Conservation (phyloP, 2,329 filamentous ascomycete genomes). For the Fusarium avenaceum region DNA sequence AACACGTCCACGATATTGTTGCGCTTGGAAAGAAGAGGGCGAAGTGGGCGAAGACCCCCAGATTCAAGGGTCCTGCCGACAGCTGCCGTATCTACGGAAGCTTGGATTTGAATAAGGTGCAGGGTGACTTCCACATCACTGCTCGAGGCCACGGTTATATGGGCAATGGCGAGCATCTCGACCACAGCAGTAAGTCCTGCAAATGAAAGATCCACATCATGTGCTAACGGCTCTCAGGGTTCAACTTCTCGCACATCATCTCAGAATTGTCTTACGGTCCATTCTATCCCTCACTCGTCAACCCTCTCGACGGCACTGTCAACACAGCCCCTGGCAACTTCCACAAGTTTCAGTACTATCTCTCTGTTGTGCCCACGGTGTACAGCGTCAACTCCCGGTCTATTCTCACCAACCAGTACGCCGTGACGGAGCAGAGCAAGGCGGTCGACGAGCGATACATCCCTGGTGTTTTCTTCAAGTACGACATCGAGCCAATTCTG, state of each 20-base stretch:
- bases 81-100: constrained; percentile 92
- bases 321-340: constrained; percentile 82
- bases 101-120: constrained; percentile 94
- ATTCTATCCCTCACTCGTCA: constrained; percentile 94
- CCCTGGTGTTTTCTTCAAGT: constrained; percentile 97
- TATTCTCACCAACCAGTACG: constrained; percentile 97
- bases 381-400: constrained; percentile 79
- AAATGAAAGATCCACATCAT: not conserved
- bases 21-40: constrained; percentile 73
- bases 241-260: constrained; percentile 98
- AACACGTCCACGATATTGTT: constrained; percentile 93
- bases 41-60: constrained; percentile 82
- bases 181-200: constrained; percentile 77
- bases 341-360: constrained; percentile 98
- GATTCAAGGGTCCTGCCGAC: constrained; percentile 71
- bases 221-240: constrained; percentile 66
- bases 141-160: constrained; percentile 95
- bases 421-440: constrained; percentile 89
- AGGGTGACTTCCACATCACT: constrained; percentile 98
- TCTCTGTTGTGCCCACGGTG: constrained; percentile 93
- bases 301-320: constrained; percentile 93
- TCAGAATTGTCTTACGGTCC: constrained; percentile 96
- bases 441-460: constrained; percentile 76
- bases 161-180: constrained; percentile 81
- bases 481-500: constrained; percentile 96